These are phyloP conservation scores for Cardamine resedifolia DNA, from an alignment of 345 rosid genomes.

Conservation along the genomic window DNA sequence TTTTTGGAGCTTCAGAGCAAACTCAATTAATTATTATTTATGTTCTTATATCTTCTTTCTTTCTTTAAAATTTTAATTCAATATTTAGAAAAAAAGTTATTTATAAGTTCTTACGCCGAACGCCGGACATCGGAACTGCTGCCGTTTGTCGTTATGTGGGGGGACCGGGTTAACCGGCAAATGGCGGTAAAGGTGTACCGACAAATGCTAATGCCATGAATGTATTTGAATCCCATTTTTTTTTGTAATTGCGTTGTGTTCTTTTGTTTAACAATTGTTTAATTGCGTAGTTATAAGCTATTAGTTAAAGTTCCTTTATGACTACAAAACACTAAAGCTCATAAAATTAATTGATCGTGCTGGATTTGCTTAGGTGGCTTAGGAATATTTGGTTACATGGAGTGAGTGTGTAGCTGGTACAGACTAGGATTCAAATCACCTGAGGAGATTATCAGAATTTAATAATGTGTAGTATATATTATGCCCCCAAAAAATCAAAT, in stretches of 20 bases:
- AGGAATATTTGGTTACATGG: conserved; percentile 37
- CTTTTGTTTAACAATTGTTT: background rate
- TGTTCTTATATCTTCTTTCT: conserved; percentile 2
- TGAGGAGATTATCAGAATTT: conserved; percentile 27
- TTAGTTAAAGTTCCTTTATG: conserved; percentile 27
- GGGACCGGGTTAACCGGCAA: conserved; percentile 30
- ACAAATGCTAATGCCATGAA: conserved; percentile 32
- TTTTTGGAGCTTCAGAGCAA: conserved; percentile 31
- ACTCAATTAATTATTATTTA: conserved; percentile 1
- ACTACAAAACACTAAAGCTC: conserved; percentile 33
- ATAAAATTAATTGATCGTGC: conserved; percentile 17
- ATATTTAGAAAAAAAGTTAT: background rate
- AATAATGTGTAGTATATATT: conserved; percentile 11
- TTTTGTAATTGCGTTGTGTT: background rate
- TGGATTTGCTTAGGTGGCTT: conserved; percentile 35
- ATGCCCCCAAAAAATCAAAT: background rate
- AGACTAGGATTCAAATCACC: conserved; percentile 39
- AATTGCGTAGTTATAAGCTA: conserved; percentile 8
- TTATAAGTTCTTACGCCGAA: conserved; percentile 41
- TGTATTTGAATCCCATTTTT: conserved; percentile 22
- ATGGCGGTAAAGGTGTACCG: conserved; percentile 32
- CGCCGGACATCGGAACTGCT: conserved; percentile 46
- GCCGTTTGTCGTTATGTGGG: conserved; percentile 33
- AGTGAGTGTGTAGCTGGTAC: conserved; percentile 38
- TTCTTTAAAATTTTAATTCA: background rate